Evolutionary conservation across 441 rosid genomes (phyloP).

Genomic region (Brassica balearica): DNA sequence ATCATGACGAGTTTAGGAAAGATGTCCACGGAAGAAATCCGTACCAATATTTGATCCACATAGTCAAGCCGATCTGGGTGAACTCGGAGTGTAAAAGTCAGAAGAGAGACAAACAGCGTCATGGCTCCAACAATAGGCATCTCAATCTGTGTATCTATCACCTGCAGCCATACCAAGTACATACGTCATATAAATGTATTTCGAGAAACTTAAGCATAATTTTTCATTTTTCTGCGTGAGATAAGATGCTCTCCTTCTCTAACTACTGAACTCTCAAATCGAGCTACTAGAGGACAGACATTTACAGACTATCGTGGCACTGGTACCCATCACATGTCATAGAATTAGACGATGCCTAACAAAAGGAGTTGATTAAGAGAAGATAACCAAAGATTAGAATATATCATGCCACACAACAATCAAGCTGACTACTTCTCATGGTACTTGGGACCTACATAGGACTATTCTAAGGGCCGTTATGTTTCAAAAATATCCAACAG

Average conservation of each 20-base stretch:
- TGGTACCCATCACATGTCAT: conserved; percentile 10
- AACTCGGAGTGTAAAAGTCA: conserved; percentile 70
- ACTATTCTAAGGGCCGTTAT: conserved; percentile 18
- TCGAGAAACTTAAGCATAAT: conserved; percentile 14
- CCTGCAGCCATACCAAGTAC: conserved; percentile 51
- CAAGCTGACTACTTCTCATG: conserved; percentile 29
- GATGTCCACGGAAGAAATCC: not conserved
- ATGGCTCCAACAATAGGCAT: conserved; percentile 74
- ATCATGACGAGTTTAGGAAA: not conserved
- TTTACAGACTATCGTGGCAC: conserved; percentile 16
- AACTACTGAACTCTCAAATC: conserved; percentile 13
- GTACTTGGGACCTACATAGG: conserved; percentile 24
- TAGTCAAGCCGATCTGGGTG: conserved; percentile 79
- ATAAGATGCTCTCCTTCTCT: conserved; percentile 3
- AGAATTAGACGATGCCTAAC: conserved; percentile 16
- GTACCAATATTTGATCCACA: conserved; percentile 79
- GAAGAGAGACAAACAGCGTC: conserved; percentile 70
- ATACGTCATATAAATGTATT: conserved; percentile 25
- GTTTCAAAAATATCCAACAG: conserved; percentile 29
- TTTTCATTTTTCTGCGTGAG: not conserved
- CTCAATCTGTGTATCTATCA: conserved; percentile 68
- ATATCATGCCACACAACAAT: not conserved
- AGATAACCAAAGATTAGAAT: not conserved
- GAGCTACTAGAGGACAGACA: conserved; percentile 8
- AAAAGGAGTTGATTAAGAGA: conserved; percentile 8